Percentiles rank a stretch among this genome's conserved stretches.
Evolutionary conservation across 164 flowering plant genomes (phyloP).

Genomic region (Amborella trichopoda): DNA sequence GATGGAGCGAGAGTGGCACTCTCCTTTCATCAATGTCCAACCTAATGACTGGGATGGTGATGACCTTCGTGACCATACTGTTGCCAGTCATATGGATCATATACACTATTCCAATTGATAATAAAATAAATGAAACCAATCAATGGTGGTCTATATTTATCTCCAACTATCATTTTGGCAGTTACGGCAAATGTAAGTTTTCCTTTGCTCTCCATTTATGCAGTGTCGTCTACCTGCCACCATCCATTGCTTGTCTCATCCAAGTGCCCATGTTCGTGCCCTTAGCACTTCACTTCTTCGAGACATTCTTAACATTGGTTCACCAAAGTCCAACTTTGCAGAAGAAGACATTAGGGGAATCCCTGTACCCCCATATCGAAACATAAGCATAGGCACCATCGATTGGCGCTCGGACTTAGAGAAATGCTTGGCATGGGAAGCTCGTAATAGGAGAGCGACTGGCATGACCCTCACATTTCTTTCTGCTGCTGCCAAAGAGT

Average conservation of each 20-base stretch:
- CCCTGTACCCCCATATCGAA: constrained; percentile 22
- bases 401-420: constrained; percentile 69
- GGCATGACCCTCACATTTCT: constrained; percentile 56
- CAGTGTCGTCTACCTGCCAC: constrained; percentile 97
- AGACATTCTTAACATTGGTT: constrained; percentile 38
- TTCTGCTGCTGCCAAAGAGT: constrained; percentile 58
- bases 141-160: too few relatives aligned
- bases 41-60: too few relatives aligned
- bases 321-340: constrained; percentile 20
- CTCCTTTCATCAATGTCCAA: too few relatives aligned
- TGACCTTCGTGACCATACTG: too few relatives aligned
- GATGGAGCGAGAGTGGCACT: too few relatives aligned
- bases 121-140: too few relatives aligned
- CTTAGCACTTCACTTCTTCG: constrained; percentile 89
- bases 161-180: too few relatives aligned
- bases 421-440: constrained; percentile 83
- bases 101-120: too few relatives aligned
- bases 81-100: too few relatives aligned
- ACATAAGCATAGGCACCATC: constrained; percentile 25
- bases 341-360: constrained; percentile 21
- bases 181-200: too few relatives aligned
- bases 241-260: constrained; percentile 79
- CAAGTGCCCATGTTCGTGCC: constrained; percentile 94
- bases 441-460: constrained; percentile 46
- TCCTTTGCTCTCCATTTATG: constrained; percentile 13